Base-by-base conservation (phyloP, 331 rosid species). In the Malus hybrid region DNA sequence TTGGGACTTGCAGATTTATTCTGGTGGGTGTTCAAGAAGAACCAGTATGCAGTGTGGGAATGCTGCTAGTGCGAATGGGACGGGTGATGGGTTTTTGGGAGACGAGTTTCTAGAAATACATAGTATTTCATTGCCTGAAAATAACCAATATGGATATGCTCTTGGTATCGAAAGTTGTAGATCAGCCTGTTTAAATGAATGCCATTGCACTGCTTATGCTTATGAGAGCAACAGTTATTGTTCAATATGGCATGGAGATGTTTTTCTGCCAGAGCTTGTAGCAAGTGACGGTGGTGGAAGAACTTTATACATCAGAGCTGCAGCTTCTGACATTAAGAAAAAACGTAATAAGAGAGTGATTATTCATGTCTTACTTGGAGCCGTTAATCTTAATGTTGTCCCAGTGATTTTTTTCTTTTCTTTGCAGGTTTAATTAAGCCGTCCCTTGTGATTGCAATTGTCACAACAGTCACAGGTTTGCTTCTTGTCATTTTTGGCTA, bases 151-250 rank as follows among this genome's bases (percentile, higher is more conserved):
- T 44, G 52, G 3, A 44, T 0, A 0, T 0, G 52, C 6, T 1
- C 78, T 6, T 16, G 70, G 64, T 69, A 78, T 18, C 28, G 5
- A 79, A 76, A 18, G 6, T 1, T 87, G 88, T 69, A 60, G 48
- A 67, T 52, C 83, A 10, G 2, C 0, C 27, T 87, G 87, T 33
- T 73, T 85, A 3, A 56, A 14, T 1, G 48, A 70, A 7, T 73
- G 87, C 75, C 44, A 36, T 69, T 85, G 91, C 81, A 65, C 46
- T 27, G 89, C 84, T 73, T 87, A 76, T 73, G 71, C 82, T 10
- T 78, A 65, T 65, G 73, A 42, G 6, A 29, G 5, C 16, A 42
- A 36, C 0, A 4, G 4, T 69, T 32, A 4, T 3, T 87, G 91
- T 50, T 70, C 27, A 28, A 22, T 73, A 22, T 87, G 87, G 87